Conservation (phyloP, 768 basidiomycete species). For the Hysterangium stoloniferum region DNA sequence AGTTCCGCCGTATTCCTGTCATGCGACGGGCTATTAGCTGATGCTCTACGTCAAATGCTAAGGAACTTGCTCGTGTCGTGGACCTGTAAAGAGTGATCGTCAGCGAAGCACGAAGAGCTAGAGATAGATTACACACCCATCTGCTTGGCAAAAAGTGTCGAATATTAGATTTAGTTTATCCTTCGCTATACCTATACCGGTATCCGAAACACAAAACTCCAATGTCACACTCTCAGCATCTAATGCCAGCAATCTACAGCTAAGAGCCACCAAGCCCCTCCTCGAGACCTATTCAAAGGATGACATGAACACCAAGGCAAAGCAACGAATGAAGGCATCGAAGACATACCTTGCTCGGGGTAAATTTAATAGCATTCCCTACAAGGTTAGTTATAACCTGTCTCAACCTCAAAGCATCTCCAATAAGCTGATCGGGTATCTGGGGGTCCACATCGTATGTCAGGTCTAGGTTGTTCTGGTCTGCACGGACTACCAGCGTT, state of each 20-base stretch:
- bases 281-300: too few relatives aligned
- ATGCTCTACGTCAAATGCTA: neutral
- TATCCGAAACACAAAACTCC: slow-evolving; percentile 96
- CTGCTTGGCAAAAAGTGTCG: slow-evolving; percentile 98
- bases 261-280: slow-evolving; percentile 87
- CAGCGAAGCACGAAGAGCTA: neutral
- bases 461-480: slow-evolving; percentile 92
- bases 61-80: slow-evolving; percentile 70
- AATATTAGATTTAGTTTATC: slow-evolving; percentile 98
- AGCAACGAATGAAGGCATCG: too few relatives aligned
- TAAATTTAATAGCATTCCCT: slow-evolving; percentile 97
- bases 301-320: too few relatives aligned
- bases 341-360: slow-evolving; percentile 75
- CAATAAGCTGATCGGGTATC: slow-evolving; percentile 95
- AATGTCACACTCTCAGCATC: slow-evolving; percentile 83
- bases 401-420: slow-evolving; percentile 88
- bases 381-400: slow-evolving; percentile 95
- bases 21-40: neutral
- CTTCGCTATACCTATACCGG: slow-evolving; percentile 97
- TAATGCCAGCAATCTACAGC: slow-evolving; percentile 67
- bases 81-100: slow-evolving; percentile 42
- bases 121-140: slow-evolving; percentile 42
- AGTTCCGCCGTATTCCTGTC: slow-evolving; percentile 92
- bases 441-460: slow-evolving; percentile 94
- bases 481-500: slow-evolving; percentile 94